Evolutionary conservation across 176 grass and related monocot species (phyloP), one percentile per base, ranked within the genome.

Genomic region (Eremochloa ophiuroides): DNA sequence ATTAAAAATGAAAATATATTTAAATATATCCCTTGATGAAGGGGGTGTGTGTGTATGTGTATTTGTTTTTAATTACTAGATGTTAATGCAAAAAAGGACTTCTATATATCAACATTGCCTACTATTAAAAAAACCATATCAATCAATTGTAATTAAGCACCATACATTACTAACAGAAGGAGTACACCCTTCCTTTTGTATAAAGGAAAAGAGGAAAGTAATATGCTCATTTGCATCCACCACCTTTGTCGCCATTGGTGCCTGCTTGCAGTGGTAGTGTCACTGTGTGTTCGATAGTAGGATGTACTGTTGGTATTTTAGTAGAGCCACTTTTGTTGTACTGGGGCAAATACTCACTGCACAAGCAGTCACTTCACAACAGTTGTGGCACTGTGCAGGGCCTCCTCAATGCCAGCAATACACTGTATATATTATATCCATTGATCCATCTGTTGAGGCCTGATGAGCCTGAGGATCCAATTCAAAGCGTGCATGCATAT

Each of bases 301-400:
- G 87, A 61, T 62, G 82, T 53, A 51, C n/a, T n/a, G n/a, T n/a
- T n/a, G 77, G 72, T 74, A 74, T 74, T 33, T 33, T 35, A 34
- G 55, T 82, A 77, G 50, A 84, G 62, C 31, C 76, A 35, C 79
- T 81, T 77, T 77, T 76, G 70, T 37, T 80, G 77, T 76, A 48
- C 77, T 69, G 50, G 60, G 60, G 66, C 58, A 85, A 63, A 88
- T 87, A 86, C 83, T 70, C 63, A 84, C 87, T 88, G 91, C 89
- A 89, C 84, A 94, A 87, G 84, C 68, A 82, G 88, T 98, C 95
- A 93, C 90, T 85, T 95, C 92, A 82, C 42, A 74, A 84, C 95
- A 90, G 83, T 88, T 86, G 65, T 85, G 88, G 75, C 62, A 86
- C 87, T 85, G 80, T 85, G 63, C 83, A 76, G 55, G 67, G 67